Base-by-base conservation (phyloP, 331 rosid genomes). In the Acacia pycnantha region DNA sequence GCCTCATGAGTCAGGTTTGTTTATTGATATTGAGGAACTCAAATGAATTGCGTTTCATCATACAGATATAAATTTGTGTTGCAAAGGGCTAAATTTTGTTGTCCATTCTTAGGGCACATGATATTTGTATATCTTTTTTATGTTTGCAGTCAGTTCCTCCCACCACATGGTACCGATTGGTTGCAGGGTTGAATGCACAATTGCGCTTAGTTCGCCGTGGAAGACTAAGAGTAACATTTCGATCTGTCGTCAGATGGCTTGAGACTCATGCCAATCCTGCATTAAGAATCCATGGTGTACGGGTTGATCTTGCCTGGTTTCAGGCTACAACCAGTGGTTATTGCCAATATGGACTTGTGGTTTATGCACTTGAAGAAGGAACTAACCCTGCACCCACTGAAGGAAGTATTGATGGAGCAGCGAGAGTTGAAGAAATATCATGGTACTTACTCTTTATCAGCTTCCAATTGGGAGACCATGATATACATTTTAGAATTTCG, bases 1-100 rank as follows among this genome's bases (percentile, higher is more conserved):
- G 94, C 83, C 97, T 96, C 58, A 94, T 90, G 93, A 91, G 98
- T 80, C 99, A 96, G 98, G 99, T 96, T 85, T 83, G 92, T 78
- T 70, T 56, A 37, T 41, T 56, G 26, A 67, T 53, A 65, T 69
- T 33, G 22, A 62, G 40, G 24, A 37, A 74, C 67, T 50, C 31
- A 22, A 58, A 58, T 14, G 48, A 74, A 37, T 66, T 54, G 44
- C 69, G 46, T 67, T 69, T 71, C 74, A 62, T 53, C 40, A 7
- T 75, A 54, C 70, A 29, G 43, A 78, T 70, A 19, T 27, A 62
- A 70, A 31, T 64, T 53, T 22, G 43, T 22, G 22, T 64, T 7
- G 50, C 70, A 70, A 11, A 22, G 29, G 33, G 54, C 56, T 70
- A 44, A 71, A 44, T 48, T 13, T 47, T 75, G 18, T 81, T 50